Evolutionary conservation across 1,284 basidiomycete species (phyloP).

Genomic region (Hemileia vastatrix): DNA sequence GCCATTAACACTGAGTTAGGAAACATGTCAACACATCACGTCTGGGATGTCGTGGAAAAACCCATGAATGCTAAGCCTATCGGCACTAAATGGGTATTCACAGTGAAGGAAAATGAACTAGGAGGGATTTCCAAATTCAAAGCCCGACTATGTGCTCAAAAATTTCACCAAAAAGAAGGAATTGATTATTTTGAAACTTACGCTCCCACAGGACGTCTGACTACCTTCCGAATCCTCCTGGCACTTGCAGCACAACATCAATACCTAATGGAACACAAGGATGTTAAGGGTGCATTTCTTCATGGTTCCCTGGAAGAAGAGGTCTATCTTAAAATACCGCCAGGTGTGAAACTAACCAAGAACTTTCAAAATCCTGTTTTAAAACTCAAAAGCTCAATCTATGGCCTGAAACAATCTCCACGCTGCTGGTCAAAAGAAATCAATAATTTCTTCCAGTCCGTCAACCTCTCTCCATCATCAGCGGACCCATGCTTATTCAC

Average conservation of each 20-base stretch:
- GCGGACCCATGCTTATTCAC: neutral
- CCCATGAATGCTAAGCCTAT: no score
- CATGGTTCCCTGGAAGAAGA: neutral
- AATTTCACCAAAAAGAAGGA: no score
- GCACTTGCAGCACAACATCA: neutral
- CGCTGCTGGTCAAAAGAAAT: neutral
- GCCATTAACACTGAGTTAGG: neutral
- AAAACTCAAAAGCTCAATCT: neutral
- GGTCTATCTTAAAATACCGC: neutral
- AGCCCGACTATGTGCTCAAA: no score
- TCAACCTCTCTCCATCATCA: neutral
- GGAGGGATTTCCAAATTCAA: no score
- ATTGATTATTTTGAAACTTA: no score
- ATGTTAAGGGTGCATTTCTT: neutral
- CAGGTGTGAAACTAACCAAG: neutral
- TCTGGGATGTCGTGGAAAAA: no score
- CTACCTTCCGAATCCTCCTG: neutral
- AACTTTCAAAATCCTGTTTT: neutral
- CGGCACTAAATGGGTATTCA: no score
- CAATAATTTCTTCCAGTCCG: neutral
- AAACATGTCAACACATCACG: neutral
- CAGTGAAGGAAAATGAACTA: no score
- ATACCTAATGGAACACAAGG: neutral
- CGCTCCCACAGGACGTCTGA: neutral
- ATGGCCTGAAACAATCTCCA: conserved; percentile 6